Evolutionary conservation across 768 basidiomycete genomes (phyloP), one percentile per base, ranked within the genome.

Genomic region (Coprinopsis marcescibilis): DNA sequence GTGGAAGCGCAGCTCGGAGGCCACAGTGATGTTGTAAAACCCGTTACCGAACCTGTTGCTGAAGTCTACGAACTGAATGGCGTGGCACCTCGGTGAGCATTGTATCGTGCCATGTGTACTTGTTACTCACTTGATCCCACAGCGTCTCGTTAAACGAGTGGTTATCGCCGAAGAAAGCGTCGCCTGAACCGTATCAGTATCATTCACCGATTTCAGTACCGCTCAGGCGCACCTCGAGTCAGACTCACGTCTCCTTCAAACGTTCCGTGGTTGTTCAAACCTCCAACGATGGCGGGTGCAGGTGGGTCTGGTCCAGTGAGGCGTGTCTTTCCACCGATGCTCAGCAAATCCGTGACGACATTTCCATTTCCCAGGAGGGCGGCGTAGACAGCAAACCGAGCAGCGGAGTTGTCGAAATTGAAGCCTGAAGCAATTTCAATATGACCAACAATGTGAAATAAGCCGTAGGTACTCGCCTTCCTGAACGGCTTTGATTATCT

Each of bases 71-170:
- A 58, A 45, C 57, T 58, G 40, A n/a, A 15, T 24, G 19, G 23
- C 13, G 19, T 20, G 32, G 13, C 45, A 3, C 24, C 8, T n/a
- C n/a, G n/a, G n/a, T n/a, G n/a, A 21, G 11, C 29, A 14, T 2
- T 14, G 12, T 8, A 19, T 14, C 8, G 17, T 3, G n/a, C n/a
- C n/a, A n/a, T n/a, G n/a, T n/a, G n/a, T 17, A 27, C 14, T 13
- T 13, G 20, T 49, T 17, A n/a, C n/a, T n/a, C 25, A 58, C 53
- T 39, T 55, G 38, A 12, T 56, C 46, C 43, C 56, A 58, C 1
- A 56, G 49, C 1, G 53, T 56, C 41, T 54, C 50, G 34, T 58
- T 58, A 44, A 58, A 58, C 34, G 51, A 52, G 40, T 52, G 48
- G 29, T 56, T 54, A 30, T 55, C 57, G 3, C 54, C 57, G 19